Base-by-base conservation (phyloP, 495 filamentous ascomycete genomes). In the Trichoderma reesei region DNA sequence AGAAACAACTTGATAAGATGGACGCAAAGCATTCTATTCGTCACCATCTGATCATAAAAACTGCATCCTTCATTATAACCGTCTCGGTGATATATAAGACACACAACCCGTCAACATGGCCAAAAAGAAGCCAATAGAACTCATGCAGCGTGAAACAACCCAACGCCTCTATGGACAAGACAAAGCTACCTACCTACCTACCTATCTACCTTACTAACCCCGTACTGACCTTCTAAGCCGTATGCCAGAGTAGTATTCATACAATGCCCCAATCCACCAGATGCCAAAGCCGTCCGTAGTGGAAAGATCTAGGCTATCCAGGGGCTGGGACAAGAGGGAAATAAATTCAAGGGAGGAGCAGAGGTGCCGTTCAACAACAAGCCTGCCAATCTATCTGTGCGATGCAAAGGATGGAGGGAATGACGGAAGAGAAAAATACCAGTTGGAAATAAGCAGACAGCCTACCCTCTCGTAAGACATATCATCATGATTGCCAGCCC, bases 351-450 rank as follows among this genome's bases (percentile, higher is more conserved):
- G 10, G 10, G 16, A 33, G 16, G 51, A 13, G 20, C 16, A 33
- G 51, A 34, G 51, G 10, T 56, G 20, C 51, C 51, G 51, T 56
- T 56, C 51, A 56, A 56, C 51, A 56, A 26, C 51, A 34, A 39
- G 26, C 51, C 26, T 26, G 18, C n/a, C 51, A 18, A 56, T 56
- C 51, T 31, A 56, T 31, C 26, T 8, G 51, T 56, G 14, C 0
- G 31, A 56, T 34, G 51, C 51, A 11, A 56, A 56, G 14, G 18
- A n/a, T n/a, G n/a, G 46, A 51, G 26, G 26, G 26, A 51, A 20
- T 18, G n/a, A 18, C 0, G n/a, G 3, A 51, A 51, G 20, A 31
- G 8, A 56, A 34, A 5, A 33, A 56, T 9, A 48, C 13, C 8
- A 48, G 20, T 3, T 3, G n/a, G 3, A 48, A 18, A 18, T 4